These are phyloP conservation scores for Penicillium glabrum DNA, from an alignment of 2,329 filamentous ascomycete genomes.

Conservation along the genomic window DNA sequence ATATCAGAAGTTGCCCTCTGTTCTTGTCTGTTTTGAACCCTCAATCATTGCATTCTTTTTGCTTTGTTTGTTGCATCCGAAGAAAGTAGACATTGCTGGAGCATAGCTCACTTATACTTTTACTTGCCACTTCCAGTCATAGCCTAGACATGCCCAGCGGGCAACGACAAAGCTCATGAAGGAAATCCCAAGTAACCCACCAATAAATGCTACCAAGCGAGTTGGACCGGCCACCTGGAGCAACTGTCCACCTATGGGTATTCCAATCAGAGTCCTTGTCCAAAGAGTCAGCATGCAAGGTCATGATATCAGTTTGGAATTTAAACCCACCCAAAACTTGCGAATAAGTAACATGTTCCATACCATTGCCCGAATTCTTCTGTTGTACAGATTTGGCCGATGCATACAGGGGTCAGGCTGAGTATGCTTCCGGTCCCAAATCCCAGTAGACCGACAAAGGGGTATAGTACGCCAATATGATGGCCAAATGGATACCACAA, in stretches of 20 bases:
- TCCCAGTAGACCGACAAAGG: neutral
- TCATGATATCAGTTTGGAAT: neutral
- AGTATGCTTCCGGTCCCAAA: slow-evolving; percentile 5
- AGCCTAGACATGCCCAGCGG: slow-evolving; percentile 1
- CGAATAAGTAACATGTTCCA: slow-evolving; percentile 3
- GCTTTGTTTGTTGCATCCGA: neutral
- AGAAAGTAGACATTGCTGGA: neutral
- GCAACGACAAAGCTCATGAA: neutral
- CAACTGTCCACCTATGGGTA: slow-evolving; percentile 4
- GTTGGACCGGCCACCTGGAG: slow-evolving; percentile 2
- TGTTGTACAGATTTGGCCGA: slow-evolving; percentile 3
- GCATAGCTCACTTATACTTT: neutral
- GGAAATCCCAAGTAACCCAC: neutral
- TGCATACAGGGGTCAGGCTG: slow-evolving; percentile 1
- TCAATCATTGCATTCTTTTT: neutral
- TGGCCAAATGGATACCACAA: slow-evolving; percentile 6
- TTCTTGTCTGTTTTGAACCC: too few species aligned
- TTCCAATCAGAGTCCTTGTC: neutral
- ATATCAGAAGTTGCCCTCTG: too few species aligned
- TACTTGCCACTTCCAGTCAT: slow-evolving; percentile 5
- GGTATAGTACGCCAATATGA: slow-evolving; percentile 1
- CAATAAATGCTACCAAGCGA: neutral
- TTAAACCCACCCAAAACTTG: neutral
- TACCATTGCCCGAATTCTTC: slow-evolving; percentile 3
- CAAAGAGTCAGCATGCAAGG: neutral